Conservation (phyloP, 495 filamentous ascomycete species). For the Talaromyces wortmannii region DNA sequence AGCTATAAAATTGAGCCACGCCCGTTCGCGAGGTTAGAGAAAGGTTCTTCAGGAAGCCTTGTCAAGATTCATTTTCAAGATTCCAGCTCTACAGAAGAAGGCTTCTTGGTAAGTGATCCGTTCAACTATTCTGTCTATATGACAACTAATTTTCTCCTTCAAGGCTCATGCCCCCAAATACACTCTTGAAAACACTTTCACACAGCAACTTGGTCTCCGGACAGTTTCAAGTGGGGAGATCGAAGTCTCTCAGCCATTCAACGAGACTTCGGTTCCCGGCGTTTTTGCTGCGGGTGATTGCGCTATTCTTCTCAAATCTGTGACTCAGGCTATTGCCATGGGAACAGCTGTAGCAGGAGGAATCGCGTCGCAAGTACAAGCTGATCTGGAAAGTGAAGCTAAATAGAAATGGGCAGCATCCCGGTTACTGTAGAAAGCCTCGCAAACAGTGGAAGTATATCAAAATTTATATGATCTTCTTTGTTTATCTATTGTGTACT, state of each 20-base stretch:
- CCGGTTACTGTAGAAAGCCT: too few relatives aligned
- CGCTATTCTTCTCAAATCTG: conserved; percentile 13
- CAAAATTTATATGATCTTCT: too few relatives aligned
- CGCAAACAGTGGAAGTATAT: too few relatives aligned
- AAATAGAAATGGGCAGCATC: background rate
- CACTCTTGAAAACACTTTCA: conserved; percentile 13
- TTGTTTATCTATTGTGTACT: too few relatives aligned
- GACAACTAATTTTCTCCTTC: background rate
- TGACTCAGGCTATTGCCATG: conserved; percentile 6
- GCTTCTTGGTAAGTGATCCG: conserved; percentile 7
- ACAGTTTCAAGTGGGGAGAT: conserved; percentile 18
- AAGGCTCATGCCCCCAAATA: conserved; percentile 14
- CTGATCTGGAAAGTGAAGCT: background rate
- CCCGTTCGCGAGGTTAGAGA: conserved; percentile 6
- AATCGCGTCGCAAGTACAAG: conserved; percentile 6
- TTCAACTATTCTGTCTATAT: background rate
- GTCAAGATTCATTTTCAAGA: conserved; percentile 7
- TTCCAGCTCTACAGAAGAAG: conserved; percentile 7
- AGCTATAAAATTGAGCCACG: conserved; percentile 9
- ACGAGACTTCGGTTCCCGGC: conserved; percentile 26
- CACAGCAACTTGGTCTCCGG: conserved; percentile 24
- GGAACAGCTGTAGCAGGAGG: conserved; percentile 11
- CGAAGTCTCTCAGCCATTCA: conserved; percentile 18
- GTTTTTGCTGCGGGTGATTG: conserved; percentile 35
- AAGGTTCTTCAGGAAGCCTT: background rate